Conservation (phyloP, 495 filamentous ascomycete genomes). For the Echria macrotheca region DNA sequence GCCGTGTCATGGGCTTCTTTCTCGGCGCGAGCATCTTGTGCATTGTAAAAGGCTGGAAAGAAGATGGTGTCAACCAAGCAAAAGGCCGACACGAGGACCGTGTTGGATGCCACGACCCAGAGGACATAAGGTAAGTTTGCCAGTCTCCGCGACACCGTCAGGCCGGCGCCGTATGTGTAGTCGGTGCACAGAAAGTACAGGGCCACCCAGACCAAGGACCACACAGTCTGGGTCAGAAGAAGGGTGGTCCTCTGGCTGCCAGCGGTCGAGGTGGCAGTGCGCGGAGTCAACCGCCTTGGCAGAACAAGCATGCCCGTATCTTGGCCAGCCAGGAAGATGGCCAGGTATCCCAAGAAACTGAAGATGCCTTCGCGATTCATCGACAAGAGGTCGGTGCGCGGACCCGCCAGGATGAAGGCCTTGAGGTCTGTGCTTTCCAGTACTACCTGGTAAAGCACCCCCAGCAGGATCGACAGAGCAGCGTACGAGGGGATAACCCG, state of each 20-base stretch:
- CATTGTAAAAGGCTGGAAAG: constrained; percentile 66
- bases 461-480: constrained; percentile 60
- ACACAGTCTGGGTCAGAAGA: constrained; percentile 52
- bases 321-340: constrained; percentile 90
- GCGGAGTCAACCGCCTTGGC: constrained; percentile 47
- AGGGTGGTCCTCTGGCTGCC: constrained; percentile 45
- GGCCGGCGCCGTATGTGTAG: constrained; percentile 60
- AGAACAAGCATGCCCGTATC: constrained; percentile 73
- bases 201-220: constrained; percentile 58
- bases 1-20: constrained; percentile 55
- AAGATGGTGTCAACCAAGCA: constrained; percentile 68
- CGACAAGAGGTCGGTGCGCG: constrained; percentile 68
- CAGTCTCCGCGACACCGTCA: constrained; percentile 78
- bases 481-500: constrained; percentile 65
- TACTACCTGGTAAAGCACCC: constrained; percentile 60
- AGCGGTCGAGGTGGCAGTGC: constrained; percentile 25
- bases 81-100: constrained; percentile 68
- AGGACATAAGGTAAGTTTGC: constrained; percentile 92
- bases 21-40: constrained; percentile 44
- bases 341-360: constrained; percentile 87
- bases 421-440: constrained; percentile 76
- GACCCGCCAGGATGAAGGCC: constrained; percentile 77
- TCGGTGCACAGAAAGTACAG: constrained; percentile 63
- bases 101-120: constrained; percentile 89
- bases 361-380: constrained; percentile 92